phyloP scores from a whole-genome alignment of 139 green algal genomes.

The Asterochloris sp. region DNA sequence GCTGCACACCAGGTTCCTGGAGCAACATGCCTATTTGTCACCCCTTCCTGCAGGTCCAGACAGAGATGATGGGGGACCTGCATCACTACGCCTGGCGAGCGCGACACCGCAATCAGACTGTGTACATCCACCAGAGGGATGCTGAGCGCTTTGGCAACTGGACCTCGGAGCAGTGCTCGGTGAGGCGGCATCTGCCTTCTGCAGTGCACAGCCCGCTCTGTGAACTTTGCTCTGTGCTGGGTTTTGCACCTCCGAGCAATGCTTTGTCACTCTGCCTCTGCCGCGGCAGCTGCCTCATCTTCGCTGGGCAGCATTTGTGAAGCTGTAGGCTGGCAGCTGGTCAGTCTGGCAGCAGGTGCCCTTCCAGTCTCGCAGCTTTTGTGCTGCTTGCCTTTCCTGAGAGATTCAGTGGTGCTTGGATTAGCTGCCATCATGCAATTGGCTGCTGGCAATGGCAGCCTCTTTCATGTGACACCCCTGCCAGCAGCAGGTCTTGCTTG shows the following conservation, averaged over 20 bases:
- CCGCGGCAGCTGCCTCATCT: too few species aligned
- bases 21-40: background rate
- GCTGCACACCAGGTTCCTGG: background rate
- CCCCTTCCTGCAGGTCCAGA: constrained; percentile 46
- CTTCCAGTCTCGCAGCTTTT: too few species aligned
- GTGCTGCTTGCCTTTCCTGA: too few species aligned
- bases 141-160: constrained; percentile 57
- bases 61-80: constrained; percentile 76
- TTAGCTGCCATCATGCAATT: too few species aligned
- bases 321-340: too few species aligned
- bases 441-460: too few species aligned
- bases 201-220: background rate
- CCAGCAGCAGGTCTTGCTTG: too few species aligned
- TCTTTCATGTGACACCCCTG: too few species aligned
- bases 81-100: constrained; percentile 84
- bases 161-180: constrained; percentile 37
- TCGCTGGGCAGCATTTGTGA: too few species aligned
- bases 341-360: too few species aligned
- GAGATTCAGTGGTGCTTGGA: too few species aligned
- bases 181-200: background rate
- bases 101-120: constrained; percentile 63
- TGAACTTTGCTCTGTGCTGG: background rate
- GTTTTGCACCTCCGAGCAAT: background rate
- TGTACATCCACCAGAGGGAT: constrained; percentile 67
- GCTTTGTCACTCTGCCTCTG: too few species aligned